Conservation (phyloP, 2,329 filamentous ascomycete genomes). For the Ceratocystis huliohia region DNA sequence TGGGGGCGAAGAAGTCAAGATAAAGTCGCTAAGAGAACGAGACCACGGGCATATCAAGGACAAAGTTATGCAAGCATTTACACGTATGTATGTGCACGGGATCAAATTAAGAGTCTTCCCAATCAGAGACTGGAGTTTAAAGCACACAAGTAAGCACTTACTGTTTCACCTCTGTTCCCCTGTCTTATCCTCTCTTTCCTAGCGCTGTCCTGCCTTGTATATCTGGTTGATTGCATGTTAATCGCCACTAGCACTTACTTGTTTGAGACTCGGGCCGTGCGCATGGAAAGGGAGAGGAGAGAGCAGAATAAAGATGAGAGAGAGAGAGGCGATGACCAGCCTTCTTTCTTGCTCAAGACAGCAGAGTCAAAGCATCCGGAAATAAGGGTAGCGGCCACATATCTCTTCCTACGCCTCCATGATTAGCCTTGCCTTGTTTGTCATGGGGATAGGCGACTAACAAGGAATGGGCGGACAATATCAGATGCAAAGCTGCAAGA, state of each 20-base stretch:
- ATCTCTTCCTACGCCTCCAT: background rate
- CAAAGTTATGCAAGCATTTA: no score
- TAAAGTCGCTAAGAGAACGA: background rate
- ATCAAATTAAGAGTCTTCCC: background rate
- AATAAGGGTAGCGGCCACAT: no score
- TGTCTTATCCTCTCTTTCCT: background rate
- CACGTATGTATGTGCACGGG: background rate
- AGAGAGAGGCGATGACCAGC: background rate
- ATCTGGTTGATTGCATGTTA: background rate
- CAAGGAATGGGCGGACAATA: background rate
- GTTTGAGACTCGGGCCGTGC: background rate
- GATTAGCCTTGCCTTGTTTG: background rate
- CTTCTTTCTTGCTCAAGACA: background rate
- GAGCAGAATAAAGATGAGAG: background rate
- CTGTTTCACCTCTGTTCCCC: background rate
- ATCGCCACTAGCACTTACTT: background rate
- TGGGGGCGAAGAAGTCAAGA: background rate
- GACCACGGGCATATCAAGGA: background rate
- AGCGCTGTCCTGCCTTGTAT: background rate
- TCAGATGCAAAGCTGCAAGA: background rate
- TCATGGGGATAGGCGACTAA: background rate
- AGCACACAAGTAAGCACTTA: background rate
- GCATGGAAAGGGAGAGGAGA: background rate
- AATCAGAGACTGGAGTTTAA: background rate
- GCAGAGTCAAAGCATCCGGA: no score